A percentile compares a stretch with the other conserved stretches of the same genome.
These are phyloP conservation scores for Dimocarpus longan DNA, from an alignment of 345 rosid genomes.

Conservation along the genomic window DNA sequence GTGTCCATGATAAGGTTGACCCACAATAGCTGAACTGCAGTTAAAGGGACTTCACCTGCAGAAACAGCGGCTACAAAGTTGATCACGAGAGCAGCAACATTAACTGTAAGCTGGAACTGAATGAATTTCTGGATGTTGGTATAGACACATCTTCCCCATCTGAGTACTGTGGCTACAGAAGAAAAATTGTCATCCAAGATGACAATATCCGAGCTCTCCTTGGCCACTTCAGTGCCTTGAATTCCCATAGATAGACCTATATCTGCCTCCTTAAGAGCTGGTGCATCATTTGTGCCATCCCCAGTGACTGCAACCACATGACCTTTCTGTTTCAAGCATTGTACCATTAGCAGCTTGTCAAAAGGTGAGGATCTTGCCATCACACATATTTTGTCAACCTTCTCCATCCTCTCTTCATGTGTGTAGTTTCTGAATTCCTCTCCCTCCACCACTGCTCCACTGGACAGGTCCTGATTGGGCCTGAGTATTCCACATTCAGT, in stretches of 20 bases:
- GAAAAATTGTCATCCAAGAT: conserved; percentile 77
- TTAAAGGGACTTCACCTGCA: conserved; percentile 66
- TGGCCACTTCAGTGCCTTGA: conserved; percentile 79
- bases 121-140: conserved; percentile 78
- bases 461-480: conserved; percentile 28
- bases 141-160: conserved; percentile 83
- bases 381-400: conserved; percentile 58
- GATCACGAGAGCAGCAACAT: conserved; percentile 66
- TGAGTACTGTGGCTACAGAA: conserved; percentile 60
- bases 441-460: conserved; percentile 61
- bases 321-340: conserved; percentile 65
- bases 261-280: conserved; percentile 74
- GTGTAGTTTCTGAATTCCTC: conserved; percentile 52
- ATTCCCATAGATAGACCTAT: conserved; percentile 83
- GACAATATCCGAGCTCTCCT: conserved; percentile 79
- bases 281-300: conserved; percentile 82
- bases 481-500: conserved; percentile 70
- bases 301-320: conserved; percentile 81
- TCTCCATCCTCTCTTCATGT: conserved; percentile 44
- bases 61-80: conserved; percentile 78
- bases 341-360: conserved; percentile 79
- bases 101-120: conserved; percentile 77
- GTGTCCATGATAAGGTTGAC: conserved; percentile 84
- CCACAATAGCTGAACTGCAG: conserved; percentile 75
- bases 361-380: conserved; percentile 84